phyloP scores from a whole-genome alignment of 2,329 filamentous ascomycete species.

The Chrysoporthe deuterocubensis region DNA sequence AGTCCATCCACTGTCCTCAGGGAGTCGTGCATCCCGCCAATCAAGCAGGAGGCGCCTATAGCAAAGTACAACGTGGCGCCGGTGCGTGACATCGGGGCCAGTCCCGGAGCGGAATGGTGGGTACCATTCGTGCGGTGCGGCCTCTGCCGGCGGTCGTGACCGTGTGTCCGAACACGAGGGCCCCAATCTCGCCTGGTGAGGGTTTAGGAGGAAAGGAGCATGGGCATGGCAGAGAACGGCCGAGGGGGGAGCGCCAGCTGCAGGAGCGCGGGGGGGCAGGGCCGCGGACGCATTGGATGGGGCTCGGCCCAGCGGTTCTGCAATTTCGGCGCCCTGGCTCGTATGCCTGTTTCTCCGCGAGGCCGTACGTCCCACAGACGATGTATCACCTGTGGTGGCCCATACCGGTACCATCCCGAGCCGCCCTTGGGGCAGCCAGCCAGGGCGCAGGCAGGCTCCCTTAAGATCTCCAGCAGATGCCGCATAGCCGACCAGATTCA shows the following conservation, averaged over 20 bases:
- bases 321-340: no score
- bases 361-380: no score
- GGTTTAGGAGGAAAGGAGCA: background rate
- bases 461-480: slow-evolving; percentile 5
- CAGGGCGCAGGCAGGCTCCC: background rate
- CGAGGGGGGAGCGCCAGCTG: background rate
- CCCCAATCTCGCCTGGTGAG: slow-evolving; percentile 3
- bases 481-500: background rate
- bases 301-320: no score
- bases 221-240: background rate
- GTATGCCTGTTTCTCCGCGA: no score
- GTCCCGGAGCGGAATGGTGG: slow-evolving; percentile 2
- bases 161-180: slow-evolving; percentile 10
- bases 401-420: background rate
- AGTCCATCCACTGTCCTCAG: background rate
- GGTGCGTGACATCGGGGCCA: slow-evolving; percentile 9
- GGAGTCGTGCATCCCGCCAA: background rate
- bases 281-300: no score
- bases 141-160: background rate
- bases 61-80: slow-evolving; percentile 3
- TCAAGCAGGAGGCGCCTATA: background rate
- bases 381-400: no score
- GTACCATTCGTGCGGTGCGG: background rate
- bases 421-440: background rate
- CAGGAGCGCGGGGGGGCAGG: background rate